Evolutionary conservation across 495 filamentous ascomycete genomes (phyloP).

Genomic region (Baudoinia panamericana): DNA sequence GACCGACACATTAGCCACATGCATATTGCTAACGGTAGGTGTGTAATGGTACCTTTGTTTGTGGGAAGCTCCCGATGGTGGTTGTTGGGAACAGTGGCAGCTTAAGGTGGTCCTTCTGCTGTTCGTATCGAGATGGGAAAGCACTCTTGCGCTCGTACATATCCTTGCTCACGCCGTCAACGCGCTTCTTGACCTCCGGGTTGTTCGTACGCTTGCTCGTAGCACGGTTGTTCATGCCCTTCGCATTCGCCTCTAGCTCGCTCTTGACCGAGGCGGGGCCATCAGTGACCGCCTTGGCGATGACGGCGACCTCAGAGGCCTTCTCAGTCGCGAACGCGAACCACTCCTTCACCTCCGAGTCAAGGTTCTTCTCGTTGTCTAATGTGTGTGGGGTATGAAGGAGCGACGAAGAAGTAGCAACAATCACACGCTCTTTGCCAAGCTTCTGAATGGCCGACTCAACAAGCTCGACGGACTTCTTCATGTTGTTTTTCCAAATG

Average conservation of each 20-base stretch:
- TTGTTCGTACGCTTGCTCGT: constrained; percentile 91
- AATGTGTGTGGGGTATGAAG: constrained; percentile 97
- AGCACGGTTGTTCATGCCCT: constrained; percentile 74
- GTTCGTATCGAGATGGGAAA: constrained; percentile 68
- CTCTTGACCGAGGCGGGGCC: constrained; percentile 73
- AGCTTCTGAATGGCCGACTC: constrained; percentile 84
- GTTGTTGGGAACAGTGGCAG: constrained; percentile 97
- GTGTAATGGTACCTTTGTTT: too few relatives aligned
- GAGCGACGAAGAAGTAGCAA: constrained; percentile 90
- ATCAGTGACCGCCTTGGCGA: constrained; percentile 90
- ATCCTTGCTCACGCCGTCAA: constrained; percentile 65
- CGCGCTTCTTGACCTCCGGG: constrained; percentile 87
- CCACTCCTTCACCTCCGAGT: constrained; percentile 85
- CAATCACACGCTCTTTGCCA: constrained; percentile 88
- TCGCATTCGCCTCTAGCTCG: constrained; percentile 86
- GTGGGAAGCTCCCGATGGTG: constrained; percentile 97
- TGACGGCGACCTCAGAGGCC: constrained; percentile 73
- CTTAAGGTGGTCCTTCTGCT: constrained; percentile 76
- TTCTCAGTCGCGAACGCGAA: constrained; percentile 98
- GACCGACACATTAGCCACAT: too few relatives aligned
- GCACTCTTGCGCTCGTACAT: constrained; percentile 84
- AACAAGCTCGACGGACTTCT: constrained; percentile 74
- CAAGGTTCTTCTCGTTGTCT: constrained; percentile 91
- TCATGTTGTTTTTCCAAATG: constrained; percentile 99
- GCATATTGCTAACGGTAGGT: too few relatives aligned